Evolutionary conservation across 768 basidiomycete species (phyloP).

Genomic region (Suillus clintonianus): DNA sequence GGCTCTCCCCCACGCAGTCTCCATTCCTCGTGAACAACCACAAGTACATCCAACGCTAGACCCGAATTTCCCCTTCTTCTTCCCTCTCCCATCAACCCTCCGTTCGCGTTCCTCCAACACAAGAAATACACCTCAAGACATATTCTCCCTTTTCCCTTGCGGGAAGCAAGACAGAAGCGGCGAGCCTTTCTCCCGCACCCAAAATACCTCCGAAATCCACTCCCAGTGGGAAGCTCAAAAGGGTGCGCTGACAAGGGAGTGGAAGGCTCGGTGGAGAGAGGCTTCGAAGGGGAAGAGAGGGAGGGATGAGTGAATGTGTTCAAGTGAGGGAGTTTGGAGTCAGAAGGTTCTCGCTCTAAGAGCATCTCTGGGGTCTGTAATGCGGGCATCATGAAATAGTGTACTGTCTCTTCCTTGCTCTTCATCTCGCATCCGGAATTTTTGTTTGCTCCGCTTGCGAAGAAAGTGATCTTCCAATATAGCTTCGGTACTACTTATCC

Average conservation of each 20-base stretch:
- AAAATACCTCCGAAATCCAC: constrained; percentile 51
- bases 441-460: background rate
- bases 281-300: constrained; percentile 66
- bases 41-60: constrained; percentile 43
- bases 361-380: background rate
- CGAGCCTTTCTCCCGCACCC: constrained; percentile 36
- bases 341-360: background rate
- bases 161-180: constrained; percentile 48
- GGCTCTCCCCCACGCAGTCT: constrained; percentile 1
- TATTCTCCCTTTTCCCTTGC: constrained; percentile 27
- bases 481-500: background rate
- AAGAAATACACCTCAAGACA: constrained; percentile 19
- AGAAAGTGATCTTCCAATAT: background rate
- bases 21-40: constrained; percentile 8
- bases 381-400: background rate
- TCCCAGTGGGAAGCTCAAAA: constrained; percentile 72
- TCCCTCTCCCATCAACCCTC: constrained; percentile 45
- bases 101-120: constrained; percentile 17
- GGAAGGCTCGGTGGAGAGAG: constrained; percentile 78
- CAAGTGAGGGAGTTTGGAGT: background rate
- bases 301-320: constrained; percentile 37
- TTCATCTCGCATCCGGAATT: no score
- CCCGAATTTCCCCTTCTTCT: constrained; percentile 60
- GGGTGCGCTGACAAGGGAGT: constrained; percentile 66
- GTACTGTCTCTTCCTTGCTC: background rate